phyloP scores from a whole-genome alignment of 192 early-diverging fungal genomes.

The Coemansia sp. region DNA sequence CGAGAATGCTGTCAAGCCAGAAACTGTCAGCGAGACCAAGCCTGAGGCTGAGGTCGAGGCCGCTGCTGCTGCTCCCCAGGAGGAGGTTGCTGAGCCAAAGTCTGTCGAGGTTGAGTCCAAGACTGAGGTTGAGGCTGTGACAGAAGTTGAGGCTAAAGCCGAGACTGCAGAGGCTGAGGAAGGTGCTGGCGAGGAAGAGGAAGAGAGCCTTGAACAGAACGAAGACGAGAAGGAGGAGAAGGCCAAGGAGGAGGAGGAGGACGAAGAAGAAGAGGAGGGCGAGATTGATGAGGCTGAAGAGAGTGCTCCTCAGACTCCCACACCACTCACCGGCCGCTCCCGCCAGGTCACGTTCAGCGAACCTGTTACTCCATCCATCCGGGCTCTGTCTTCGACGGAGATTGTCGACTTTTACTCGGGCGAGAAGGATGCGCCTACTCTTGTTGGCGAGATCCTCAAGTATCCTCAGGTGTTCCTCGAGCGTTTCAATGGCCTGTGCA shows the following conservation, averaged over 20 bases:
- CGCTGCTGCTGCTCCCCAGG: conserved; percentile 1
- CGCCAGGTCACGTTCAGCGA: conserved; percentile 49
- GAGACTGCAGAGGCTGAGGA: conserved; percentile 12
- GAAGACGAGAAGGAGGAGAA: conserved; percentile 22
- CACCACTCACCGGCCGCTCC: conserved; percentile 34
- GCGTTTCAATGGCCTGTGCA: conserved; percentile 67
- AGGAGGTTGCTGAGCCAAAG: background rate
- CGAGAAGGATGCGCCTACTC: conserved; percentile 34
- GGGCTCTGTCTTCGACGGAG: conserved; percentile 41
- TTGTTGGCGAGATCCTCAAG: conserved; percentile 62
- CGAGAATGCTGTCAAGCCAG: conserved; percentile 12
- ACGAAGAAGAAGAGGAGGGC: conserved; percentile 20
- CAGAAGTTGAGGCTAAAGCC: conserved; percentile 13
- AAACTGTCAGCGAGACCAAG: conserved; percentile 20
- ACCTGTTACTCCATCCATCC: conserved; percentile 40
- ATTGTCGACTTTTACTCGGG: conserved; percentile 55
- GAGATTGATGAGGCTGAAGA: conserved; percentile 10
- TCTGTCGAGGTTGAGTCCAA: conserved; percentile 12
- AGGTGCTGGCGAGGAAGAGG: conserved; percentile 7
- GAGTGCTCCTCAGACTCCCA: conserved; percentile 6
- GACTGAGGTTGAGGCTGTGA: conserved; percentile 10
- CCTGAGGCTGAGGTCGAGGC: conserved; percentile 4
- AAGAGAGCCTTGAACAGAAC: conserved; percentile 19
- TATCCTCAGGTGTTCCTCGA: conserved; percentile 77
- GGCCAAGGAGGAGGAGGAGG: conserved; percentile 24